Percentiles rank a stretch among this genome's conserved stretches.
Evolutionary conservation across 2,329 filamentous ascomycete genomes (phyloP).

Genomic region (Fusarium compactum): DNA sequence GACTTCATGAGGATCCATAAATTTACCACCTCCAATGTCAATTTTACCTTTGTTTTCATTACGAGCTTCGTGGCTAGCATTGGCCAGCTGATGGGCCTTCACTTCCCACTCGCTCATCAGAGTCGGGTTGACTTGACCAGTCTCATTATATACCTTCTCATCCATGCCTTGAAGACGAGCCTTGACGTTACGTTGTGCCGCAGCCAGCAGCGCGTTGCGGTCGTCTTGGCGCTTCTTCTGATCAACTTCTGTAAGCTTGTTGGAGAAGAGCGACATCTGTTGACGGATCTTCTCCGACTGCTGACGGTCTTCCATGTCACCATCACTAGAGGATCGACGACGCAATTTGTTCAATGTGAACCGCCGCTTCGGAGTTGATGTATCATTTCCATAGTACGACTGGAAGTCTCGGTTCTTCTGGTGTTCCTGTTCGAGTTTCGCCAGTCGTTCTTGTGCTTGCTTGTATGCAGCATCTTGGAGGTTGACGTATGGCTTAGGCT

Average conservation of each 20-base stretch:
- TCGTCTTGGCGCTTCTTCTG: slow-evolving; percentile 80
- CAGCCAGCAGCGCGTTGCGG: slow-evolving; percentile 78
- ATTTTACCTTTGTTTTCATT: slow-evolving; percentile 67
- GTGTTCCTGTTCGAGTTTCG: slow-evolving; percentile 81
- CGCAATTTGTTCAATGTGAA: slow-evolving; percentile 68
- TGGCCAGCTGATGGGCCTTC: slow-evolving; percentile 77
- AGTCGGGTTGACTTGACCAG: slow-evolving; percentile 77
- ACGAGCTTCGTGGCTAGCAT: slow-evolving; percentile 72
- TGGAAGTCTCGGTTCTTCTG: slow-evolving; percentile 73
- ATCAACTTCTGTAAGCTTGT: slow-evolving; percentile 75
- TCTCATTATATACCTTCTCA: slow-evolving; percentile 80
- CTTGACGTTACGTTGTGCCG: slow-evolving; percentile 88
- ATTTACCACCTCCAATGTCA: slow-evolving; percentile 83
- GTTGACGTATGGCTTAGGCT: slow-evolving; percentile 69
- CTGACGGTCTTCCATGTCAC: slow-evolving; percentile 72
- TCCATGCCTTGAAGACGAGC: slow-evolving; percentile 84
- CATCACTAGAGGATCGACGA: slow-evolving; percentile 76
- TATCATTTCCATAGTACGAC: slow-evolving; percentile 77
- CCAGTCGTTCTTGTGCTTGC: slow-evolving; percentile 84
- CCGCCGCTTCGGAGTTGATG: slow-evolving; percentile 53
- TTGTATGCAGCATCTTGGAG: slow-evolving; percentile 90
- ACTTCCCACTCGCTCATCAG: slow-evolving; percentile 82
- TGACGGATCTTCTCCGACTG: slow-evolving; percentile 78
- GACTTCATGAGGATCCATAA: slow-evolving; percentile 81
- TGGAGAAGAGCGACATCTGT: slow-evolving; percentile 84